These are phyloP conservation scores for Arabis hirsuta DNA, from an alignment of 345 rosid genomes.

Conservation along the genomic window DNA sequence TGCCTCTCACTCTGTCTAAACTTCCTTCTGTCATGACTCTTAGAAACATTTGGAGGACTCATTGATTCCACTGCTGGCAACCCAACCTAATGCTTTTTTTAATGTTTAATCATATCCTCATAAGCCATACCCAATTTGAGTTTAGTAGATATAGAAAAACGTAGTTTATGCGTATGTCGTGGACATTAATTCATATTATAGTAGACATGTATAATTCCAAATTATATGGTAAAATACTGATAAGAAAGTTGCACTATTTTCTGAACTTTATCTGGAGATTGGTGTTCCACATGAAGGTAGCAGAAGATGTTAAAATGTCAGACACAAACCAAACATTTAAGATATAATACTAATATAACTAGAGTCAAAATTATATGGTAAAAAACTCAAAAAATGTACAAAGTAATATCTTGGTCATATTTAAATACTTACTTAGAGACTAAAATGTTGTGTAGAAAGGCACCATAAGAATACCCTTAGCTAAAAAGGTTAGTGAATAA, in stretches of 20 bases:
- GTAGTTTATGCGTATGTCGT: constrained; percentile 22
- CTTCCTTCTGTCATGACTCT: too few relatives aligned
- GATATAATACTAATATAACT: constrained; percentile 2
- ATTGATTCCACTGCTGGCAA: too few relatives aligned
- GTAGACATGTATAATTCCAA: constrained; percentile 4
- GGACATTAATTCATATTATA: constrained; percentile 1
- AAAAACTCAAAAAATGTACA: background rate
- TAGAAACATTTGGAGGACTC: too few relatives aligned
- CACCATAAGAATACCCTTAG: constrained; percentile 10
- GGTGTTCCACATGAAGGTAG: background rate
- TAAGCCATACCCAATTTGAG: background rate
- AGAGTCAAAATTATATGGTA: constrained; percentile 23
- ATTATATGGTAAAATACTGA: constrained; percentile 1
- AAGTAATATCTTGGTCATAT: constrained; percentile 19
- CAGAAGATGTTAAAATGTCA: constrained; percentile 9
- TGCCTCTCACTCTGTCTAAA: too few relatives aligned
- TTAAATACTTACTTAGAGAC: constrained; percentile 21
- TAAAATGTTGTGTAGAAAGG: constrained; percentile 28
- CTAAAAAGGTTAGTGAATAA: constrained; percentile 11
- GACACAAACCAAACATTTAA: constrained; percentile 13
- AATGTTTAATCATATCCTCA: too few relatives aligned
- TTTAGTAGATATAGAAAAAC: background rate
- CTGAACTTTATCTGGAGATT: background rate
- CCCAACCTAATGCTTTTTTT: too few relatives aligned
- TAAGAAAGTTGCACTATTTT: background rate